A percentile compares a stretch with the other conserved stretches of the same genome.
Conservation (phyloP, 2,329 filamentous ascomycete species). For the Biscogniauxia marginata region DNA sequence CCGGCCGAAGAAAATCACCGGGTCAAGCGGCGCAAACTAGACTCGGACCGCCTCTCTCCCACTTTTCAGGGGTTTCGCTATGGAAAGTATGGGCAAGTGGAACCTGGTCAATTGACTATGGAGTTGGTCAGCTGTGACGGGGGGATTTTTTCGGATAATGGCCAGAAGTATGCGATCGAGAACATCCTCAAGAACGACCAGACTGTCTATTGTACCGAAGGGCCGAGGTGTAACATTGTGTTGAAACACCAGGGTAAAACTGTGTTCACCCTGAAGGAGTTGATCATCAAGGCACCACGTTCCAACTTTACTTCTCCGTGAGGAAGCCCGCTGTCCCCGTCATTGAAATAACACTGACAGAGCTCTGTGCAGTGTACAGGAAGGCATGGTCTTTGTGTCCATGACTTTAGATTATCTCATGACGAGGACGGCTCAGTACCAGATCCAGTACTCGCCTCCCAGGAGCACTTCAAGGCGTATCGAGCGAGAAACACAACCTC, state of each 20-base stretch:
- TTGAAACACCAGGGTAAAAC: slow-evolving; percentile 77
- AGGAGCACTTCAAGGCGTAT: slow-evolving; percentile 22
- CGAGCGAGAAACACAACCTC: slow-evolving; percentile 29
- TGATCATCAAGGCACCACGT: slow-evolving; percentile 83
- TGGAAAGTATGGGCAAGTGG: slow-evolving; percentile 83
- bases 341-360: slow-evolving; percentile 33
- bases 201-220: slow-evolving; percentile 87
- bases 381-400: slow-evolving; percentile 88
- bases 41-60: slow-evolving; percentile 56
- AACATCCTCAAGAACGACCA: slow-evolving; percentile 82
- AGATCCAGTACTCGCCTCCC: slow-evolving; percentile 61
- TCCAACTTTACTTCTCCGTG: slow-evolving; percentile 84
- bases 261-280: slow-evolving; percentile 78
- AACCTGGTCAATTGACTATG: slow-evolving; percentile 78
- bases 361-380: slow-evolving; percentile 63
- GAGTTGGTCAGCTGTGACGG: slow-evolving; percentile 89
- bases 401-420: slow-evolving; percentile 81
- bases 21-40: slow-evolving; percentile 68
- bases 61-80: slow-evolving; percentile 67
- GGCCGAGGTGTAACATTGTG: slow-evolving; percentile 83
- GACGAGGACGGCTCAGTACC: slow-evolving; percentile 69
- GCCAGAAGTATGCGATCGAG: slow-evolving; percentile 61
- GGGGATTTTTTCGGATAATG: slow-evolving; percentile 65
- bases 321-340: slow-evolving; percentile 37
- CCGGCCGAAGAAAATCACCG: slow-evolving; percentile 41